Conservation (phyloP, 352 stramenopile species). For the Peronospora destructor region DNA sequence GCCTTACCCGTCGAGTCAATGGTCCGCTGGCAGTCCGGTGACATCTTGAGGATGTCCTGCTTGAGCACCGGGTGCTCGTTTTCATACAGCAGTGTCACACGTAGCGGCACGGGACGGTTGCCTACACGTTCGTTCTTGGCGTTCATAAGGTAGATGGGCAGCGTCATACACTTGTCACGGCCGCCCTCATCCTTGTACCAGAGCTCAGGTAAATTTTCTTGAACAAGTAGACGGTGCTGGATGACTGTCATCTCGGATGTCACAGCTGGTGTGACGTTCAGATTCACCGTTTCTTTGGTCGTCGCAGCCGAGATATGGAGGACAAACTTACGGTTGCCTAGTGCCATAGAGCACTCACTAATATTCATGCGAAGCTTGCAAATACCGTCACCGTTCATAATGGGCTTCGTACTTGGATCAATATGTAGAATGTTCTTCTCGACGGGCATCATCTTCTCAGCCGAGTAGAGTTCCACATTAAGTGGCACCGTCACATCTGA, state of each 20-base stretch:
- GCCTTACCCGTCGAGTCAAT: conserved; percentile 82
- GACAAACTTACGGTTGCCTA: conserved; percentile 83
- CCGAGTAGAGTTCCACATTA: conserved; percentile 75
- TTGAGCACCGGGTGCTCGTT: conserved; percentile 88
- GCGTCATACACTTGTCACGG: conserved; percentile 80
- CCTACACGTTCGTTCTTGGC: conserved; percentile 72
- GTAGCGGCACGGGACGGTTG: conserved; percentile 65
- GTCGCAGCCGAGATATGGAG: conserved; percentile 62
- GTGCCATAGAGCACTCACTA: conserved; percentile 76
- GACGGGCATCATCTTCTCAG: conserved; percentile 77
- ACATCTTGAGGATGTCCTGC: conserved; percentile 92
- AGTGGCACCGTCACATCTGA: conserved; percentile 69
- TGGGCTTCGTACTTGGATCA: conserved; percentile 64
- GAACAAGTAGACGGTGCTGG: conserved; percentile 75
- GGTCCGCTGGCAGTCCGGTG: conserved; percentile 72
- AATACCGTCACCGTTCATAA: conserved; percentile 80
- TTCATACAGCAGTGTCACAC: conserved; percentile 81
- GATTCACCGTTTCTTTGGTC: conserved; percentile 41
- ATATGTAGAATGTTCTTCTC: conserved; percentile 78
- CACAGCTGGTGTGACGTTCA: conserved; percentile 54
- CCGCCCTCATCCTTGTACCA: conserved; percentile 86
- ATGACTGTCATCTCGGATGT: conserved; percentile 82
- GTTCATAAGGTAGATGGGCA: conserved; percentile 73
- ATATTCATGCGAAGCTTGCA: conserved; percentile 77
- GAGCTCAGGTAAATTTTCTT: conserved; percentile 74